Base-by-base conservation (phyloP, 2,329 filamentous ascomycete genomes). In the Fusarium penzigii region DNA sequence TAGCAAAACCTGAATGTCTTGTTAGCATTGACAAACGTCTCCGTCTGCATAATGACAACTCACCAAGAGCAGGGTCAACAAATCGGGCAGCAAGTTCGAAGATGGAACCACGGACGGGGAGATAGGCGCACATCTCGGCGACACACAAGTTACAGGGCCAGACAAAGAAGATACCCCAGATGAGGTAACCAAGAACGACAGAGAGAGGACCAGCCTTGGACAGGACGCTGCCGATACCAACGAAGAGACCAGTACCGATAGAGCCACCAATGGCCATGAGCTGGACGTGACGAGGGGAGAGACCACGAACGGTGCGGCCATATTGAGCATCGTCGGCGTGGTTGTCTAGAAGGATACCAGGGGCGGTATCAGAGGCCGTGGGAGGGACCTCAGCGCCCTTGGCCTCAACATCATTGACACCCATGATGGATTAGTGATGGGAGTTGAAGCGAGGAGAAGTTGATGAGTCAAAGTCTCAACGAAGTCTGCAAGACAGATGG, bases 121-220 rank as follows among this genome's bases (percentile, higher is more conserved):
- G 71, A 54, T 80, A 82, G 7, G 80, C 76, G 48, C 76, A 77
- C 78, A 85, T 83, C 68, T 85, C 82, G 48, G 79, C 81, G 34
- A 84, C 73, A 56, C 70, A 74, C 54, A 78, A 60, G 67, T 76
- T 72, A 44, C 68, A 64, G 12, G 74, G 75, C 74, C 73, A 78
- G 59, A 76, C 69, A 66, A 72, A 77, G 56, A 72, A 68, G 39
- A 74, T 51, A 44, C 74, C 74, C 74, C 73, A 77, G 62, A 75
- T 69, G 44, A 74, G 59, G 61, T 77, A 78, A 13, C 75, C 75
- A 36, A 78, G 70, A 36, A 78, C 46, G 11, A 78, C 69, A 9
- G 74, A 75, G 45, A 78, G 66, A 8, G 75, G 75, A 25, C 75
- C 75, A 41, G 75, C 71, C 40, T 70, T 65, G 52, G 70, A 68